Evolutionary conservation across 2,329 filamentous ascomycete species (phyloP).

Genomic region (Hymenoscyphus infarciens): DNA sequence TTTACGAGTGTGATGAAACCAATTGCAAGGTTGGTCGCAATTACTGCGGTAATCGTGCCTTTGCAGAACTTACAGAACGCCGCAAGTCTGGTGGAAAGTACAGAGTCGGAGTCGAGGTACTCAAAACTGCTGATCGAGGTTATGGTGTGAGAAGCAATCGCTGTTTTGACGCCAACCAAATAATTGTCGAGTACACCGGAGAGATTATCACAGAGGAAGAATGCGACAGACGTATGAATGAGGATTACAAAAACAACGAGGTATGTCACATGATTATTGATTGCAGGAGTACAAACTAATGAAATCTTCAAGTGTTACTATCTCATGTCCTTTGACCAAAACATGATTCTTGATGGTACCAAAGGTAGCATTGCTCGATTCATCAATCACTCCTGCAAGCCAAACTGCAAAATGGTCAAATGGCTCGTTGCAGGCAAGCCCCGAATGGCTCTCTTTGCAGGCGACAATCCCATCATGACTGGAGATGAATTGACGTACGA

Average conservation of each 20-base stretch:
- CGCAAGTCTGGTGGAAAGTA: slow-evolving; percentile 78
- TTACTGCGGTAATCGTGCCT: slow-evolving; percentile 80
- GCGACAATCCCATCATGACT: slow-evolving; percentile 83
- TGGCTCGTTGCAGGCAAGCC: slow-evolving; percentile 94
- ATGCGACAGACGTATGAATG: slow-evolving; percentile 89
- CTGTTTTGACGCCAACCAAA: slow-evolving; percentile 81
- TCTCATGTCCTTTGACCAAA: slow-evolving; percentile 96
- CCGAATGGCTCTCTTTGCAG: slow-evolving; percentile 94
- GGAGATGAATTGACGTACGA: slow-evolving; percentile 97
- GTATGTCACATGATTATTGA: slow-evolving; percentile 47
- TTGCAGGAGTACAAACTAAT: slow-evolving; percentile 16
- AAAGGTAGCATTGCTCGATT: slow-evolving; percentile 95
- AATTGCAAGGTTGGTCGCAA: slow-evolving; percentile 81
- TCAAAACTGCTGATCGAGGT: slow-evolving; percentile 84
- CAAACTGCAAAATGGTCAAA: slow-evolving; percentile 97
- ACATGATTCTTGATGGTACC: slow-evolving; percentile 97
- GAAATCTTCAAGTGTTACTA: slow-evolving; percentile 74
- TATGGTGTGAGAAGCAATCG: slow-evolving; percentile 90
- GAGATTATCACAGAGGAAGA: slow-evolving; percentile 96
- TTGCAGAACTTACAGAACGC: slow-evolving; percentile 73
- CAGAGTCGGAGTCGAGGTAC: slow-evolving; percentile 89
- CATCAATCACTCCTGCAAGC: slow-evolving; percentile 95
- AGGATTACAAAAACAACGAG: slow-evolving; percentile 89
- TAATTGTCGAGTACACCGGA: slow-evolving; percentile 97
- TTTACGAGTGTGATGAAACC: slow-evolving; percentile 88